Base-by-base conservation (phyloP, 768 basidiomycete species). In the Favolaschia claudopus region DNA sequence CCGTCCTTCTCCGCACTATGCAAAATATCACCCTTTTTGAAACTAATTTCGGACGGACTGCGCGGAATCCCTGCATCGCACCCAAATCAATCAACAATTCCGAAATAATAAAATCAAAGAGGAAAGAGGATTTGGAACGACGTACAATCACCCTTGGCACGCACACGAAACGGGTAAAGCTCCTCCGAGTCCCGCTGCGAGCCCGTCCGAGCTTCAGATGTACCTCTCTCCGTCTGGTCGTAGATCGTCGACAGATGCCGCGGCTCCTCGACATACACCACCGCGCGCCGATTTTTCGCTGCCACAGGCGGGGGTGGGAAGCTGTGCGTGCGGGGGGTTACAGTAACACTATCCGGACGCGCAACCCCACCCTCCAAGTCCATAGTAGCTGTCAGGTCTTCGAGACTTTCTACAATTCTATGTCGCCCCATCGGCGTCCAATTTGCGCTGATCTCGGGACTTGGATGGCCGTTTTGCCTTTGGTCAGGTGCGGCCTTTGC, bases 21-120 rank as follows among this genome's bases (percentile, higher is more conserved):
- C 59, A 92, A 77, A 32, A 89, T 76, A 68, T 92, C 91, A 28
- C 89, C 89, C 72, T 91, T 89, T 49, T 76, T 60, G 71, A 92
- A 92, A 46, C 85, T 85, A 25, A 92, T 85, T 69, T 92, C 91
- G 67, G 88, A 89, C 12, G 91, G 88, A 65, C 92, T 91, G 55
- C 53, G 27, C 15, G 62, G 58, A 27, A 63, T 63, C 62, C 62
- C 62, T 63, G 19, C 17, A 14, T n/a, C n/a, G n/a, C n/a, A n/a
- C n/a, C n/a, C n/a, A n/a, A n/a, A n/a, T n/a, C n/a, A n/a, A n/a
- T n/a, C n/a, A 1, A 24, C 22, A 32, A 20, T 34, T 89, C 87
- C 5, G 77, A 79, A 74, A 90, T 89, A 89, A 53, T 7, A 28
- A 9, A 4, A 51, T 3, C 13, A 22, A 14, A 40, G 48, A 48